phyloP scores from a whole-genome alignment of 2,329 filamentous ascomycete species.

The Zymoseptoria passerinii region DNA sequence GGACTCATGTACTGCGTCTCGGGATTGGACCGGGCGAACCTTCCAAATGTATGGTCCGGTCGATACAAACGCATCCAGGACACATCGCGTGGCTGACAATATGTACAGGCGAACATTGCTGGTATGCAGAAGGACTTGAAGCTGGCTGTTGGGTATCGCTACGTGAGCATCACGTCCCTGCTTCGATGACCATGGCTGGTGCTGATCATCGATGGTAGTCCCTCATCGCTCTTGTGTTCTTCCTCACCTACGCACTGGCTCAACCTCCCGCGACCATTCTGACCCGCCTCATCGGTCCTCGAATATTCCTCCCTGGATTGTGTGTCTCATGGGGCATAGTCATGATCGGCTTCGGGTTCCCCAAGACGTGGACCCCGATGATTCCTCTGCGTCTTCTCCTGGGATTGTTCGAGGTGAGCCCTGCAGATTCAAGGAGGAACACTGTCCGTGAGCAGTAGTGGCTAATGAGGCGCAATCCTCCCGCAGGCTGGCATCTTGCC shows the following conservation, averaged over 20 bases:
- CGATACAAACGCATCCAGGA: neutral
- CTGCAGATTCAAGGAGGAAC: constrained; percentile 14
- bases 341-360: constrained; percentile 57
- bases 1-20: constrained; percentile 61
- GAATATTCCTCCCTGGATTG: constrained; percentile 23
- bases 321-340: constrained; percentile 47
- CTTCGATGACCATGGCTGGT: neutral
- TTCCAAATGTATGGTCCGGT: constrained; percentile 3
- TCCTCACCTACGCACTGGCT: constrained; percentile 24
- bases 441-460: neutral
- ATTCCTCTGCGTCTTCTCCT: constrained; percentile 49
- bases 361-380: constrained; percentile 42
- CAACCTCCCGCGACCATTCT: constrained; percentile 25
- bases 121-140: constrained; percentile 40
- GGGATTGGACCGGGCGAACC: constrained; percentile 45
- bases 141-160: constrained; percentile 16
- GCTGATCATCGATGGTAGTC: constrained; percentile 10
- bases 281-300: constrained; percentile 23
- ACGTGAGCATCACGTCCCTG: constrained; percentile 15
- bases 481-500: constrained; percentile 16
- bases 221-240: constrained; percentile 17
- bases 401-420: constrained; percentile 54
- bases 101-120: constrained; percentile 56
- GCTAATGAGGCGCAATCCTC: neutral
- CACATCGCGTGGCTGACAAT: neutral